Base-by-base conservation (phyloP, 441 rosid genomes). In the Gossypium laxum region DNA sequence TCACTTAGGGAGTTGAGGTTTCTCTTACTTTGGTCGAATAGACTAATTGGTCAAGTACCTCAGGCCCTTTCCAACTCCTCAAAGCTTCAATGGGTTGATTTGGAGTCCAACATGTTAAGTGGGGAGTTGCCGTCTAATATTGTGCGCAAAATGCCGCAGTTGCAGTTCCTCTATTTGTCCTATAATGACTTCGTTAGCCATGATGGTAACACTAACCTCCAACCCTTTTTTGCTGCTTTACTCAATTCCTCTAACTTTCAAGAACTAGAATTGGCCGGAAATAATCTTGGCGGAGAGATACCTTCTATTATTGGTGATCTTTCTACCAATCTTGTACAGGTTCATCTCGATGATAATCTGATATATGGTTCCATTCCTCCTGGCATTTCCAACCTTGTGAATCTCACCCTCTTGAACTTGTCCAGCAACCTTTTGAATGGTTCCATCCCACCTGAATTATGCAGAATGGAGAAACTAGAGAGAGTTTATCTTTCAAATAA, bases 11-110 rank as follows among this genome's bases (percentile, higher is more conserved):
- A 84, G n/a, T 70, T 92, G 71, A 85, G 82, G 70, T 90, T 70
- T 78, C 88, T 92, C 69, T 69, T 92, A 14, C 91, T 92, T 18
- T 92, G 98, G 96, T 90, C 96, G 1, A 92, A 90, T 75, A 79
- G 69, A 38, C 79, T 90, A 1, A 74, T 34, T 5, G 95, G 98
- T 6, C 65, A n/a, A 1, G 79, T 92, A 12, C 96, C 98, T 0
- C 70, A 22, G 18, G 79, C 88, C 0, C 89, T 92, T 48, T 78
- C 88, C 1, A 88, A 91, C 78, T 89, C 91, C 0, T 65, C 91
- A 7, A 85, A 83, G 50, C 86, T 89, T 67, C 52, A 72, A 77
- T 90, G 98, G 96, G 80, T 92, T 0, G 96, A 92, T 66, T 63
- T 91, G 73, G 98, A 86, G 57, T 86, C 89, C 18, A 92, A 92